A percentile compares a stretch with the other conserved stretches of the same genome.
These are phyloP conservation scores for Aspergillus udagawae DNA, from an alignment of 2,329 filamentous ascomycete genomes.

Conservation along the genomic window DNA sequence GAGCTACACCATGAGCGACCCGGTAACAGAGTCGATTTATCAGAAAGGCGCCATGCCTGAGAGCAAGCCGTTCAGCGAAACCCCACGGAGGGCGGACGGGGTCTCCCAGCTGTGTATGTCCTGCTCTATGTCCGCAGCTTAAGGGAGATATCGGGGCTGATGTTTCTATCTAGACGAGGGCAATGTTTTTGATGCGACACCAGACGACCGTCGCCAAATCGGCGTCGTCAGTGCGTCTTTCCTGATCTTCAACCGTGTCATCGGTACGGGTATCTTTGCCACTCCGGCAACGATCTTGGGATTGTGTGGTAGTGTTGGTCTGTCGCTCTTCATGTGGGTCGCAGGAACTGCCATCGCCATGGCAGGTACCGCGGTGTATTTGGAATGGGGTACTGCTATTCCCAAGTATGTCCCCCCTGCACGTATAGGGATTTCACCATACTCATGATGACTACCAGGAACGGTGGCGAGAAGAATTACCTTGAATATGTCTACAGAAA, in stretches of 20 bases:
- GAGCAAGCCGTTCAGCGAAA: conserved; percentile 21
- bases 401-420: conserved; percentile 34
- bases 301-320: conserved; percentile 44
- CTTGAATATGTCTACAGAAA: conserved; percentile 51
- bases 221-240: conserved; percentile 41
- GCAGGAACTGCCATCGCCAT: conserved; percentile 47
- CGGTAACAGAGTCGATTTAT: conserved; percentile 8
- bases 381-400: conserved; percentile 50
- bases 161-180: conserved; percentile 27
- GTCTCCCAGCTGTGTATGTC: conserved; percentile 32
- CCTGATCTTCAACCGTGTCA: conserved; percentile 47
- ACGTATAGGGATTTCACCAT: not conserved
- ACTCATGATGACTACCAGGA: conserved; percentile 28
- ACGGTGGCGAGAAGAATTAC: conserved; percentile 53
- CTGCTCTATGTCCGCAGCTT: not conserved
- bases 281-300: conserved; percentile 45
- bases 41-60: conserved; percentile 18
- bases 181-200: conserved; percentile 32
- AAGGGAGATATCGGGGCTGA: conserved; percentile 6
- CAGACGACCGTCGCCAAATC: conserved; percentile 37
- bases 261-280: conserved; percentile 50
- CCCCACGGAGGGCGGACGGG: conserved; percentile 26
- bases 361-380: conserved; percentile 42
- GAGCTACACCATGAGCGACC: conserved; percentile 12
- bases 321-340: conserved; percentile 49